Base-by-base conservation (phyloP, 805 yeast genomes). In the Metschnikowia dekortorum region DNA sequence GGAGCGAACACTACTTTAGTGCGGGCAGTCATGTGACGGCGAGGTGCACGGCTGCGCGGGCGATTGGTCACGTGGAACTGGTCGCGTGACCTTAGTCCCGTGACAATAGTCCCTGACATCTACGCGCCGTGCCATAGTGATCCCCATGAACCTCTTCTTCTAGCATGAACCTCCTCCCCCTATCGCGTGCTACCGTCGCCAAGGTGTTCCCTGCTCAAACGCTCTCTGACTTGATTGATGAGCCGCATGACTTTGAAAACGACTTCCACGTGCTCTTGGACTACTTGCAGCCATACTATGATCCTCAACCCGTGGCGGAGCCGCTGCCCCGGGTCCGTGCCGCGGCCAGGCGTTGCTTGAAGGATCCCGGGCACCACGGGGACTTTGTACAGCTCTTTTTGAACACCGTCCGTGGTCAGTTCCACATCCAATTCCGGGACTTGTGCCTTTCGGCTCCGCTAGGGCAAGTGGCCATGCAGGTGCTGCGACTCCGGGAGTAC, bases 291-390 rank as follows among this genome's bases (percentile, higher is more conserved):
- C 71, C 74, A 2, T 62, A 54, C 50, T 65, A 62, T 44, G 44
- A 28, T 7, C 68, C 74, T 1, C 55, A 11, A 9, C 37, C 34
- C 22, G 41, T 48, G 11, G 48, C 55, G 6, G 67, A 61, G 37
- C 72, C 76, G 0, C 61, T 71, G 28, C 67, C 63, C 18, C 55
- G 78, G 29, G 61, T 70, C 8, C 66, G 62, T 38, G 59, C 70
- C 1, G 76, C 76, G 3, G 69, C 72, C 10, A 56, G 68, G 42
- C 60, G 68, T 13, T 70, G 75, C 45, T 58, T 73, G 22, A 68
- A 69, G 45, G 70, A 69, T 48, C 68, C 65, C 4, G 9, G 37
- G 4, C 61, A 60, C 38, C 76, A 71, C 50, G 53, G 58, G 9
- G 68, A 68, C 13, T 72, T 73, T 45, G 62, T 68, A 13, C 61